Base-by-base conservation (phyloP, 495 filamentous ascomycete genomes). In the Venustampulla echinocandica region DNA sequence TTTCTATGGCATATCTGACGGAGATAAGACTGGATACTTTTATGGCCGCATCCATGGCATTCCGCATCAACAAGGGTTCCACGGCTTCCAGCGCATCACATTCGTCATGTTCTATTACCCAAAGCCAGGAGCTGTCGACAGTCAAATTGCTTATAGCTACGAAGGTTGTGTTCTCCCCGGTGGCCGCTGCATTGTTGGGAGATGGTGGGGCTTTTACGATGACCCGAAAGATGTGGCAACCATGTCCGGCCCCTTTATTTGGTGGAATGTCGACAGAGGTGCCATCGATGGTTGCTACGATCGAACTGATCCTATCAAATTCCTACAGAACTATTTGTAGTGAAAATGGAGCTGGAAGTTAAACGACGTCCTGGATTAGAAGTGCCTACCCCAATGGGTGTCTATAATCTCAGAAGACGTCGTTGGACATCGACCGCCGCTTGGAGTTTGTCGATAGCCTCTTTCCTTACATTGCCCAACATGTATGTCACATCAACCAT, bases 111-210 rank as follows among this genome's bases (percentile, higher is more conserved):
- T 42, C 37, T 53, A 43, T 22, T n/a, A 39, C 35, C 14, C 15
- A 13, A 28, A 33, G 13, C 42, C 40, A 34, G 43, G 39, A 23
- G 36, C 11, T 13, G 38, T 35, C 27, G 46, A 54, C 33, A n/a
- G 20, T 5, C 15, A 32, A 5, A 21, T 46, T 10, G 37, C 54
- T 10, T 61, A 53, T 48, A 64, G 56, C 4, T 77, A 71, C 25
- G 72, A 77, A 50, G 74, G 68, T 0, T 51, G 70, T n/a, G 56
- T 77, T 7, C 44, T 75, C n/a, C 74, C 74, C 6, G 69, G 71
- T 4, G 63, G 62, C 1, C 61, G 58, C 10, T 57, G 72, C 10
- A 42, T 79, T 24, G 33, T 60, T 42, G 75, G 74, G 9, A 59
- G 67, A 20, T 77, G 69, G 65, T 52, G 69, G 46, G 59, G 68